Conservation (phyloP, 352 stramenopile genomes). For the Phytopythium ostracodes region DNA sequence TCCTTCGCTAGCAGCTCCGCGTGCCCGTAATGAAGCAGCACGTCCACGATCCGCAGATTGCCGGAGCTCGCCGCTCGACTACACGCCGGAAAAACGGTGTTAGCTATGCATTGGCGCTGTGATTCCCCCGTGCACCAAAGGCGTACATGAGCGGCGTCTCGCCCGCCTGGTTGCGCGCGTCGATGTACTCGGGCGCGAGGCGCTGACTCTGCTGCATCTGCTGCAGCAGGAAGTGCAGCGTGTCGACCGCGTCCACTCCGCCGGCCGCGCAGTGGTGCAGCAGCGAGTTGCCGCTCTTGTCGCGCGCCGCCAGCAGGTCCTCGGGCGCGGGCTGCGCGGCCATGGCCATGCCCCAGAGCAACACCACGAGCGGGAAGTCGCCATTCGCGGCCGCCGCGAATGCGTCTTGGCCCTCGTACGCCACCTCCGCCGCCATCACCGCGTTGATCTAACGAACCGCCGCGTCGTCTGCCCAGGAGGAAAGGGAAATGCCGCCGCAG, state of each 20-base stretch:
- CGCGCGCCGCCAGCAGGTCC: conserved; percentile 44
- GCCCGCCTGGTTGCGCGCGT: conserved; percentile 47
- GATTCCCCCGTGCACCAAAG: neutral
- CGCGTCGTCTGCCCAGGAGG: neutral
- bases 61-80: conserved; percentile 68
- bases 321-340: conserved; percentile 45
- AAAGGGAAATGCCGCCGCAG: neutral
- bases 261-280: conserved; percentile 60
- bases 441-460: too few species aligned
- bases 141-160: conserved; percentile 76
- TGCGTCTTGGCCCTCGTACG: conserved; percentile 71
- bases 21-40: conserved; percentile 44
- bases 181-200: conserved; percentile 27
- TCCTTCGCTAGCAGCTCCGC: conserved; percentile 54
- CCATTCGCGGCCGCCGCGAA: conserved; percentile 74
- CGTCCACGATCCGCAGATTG: conserved; percentile 59
- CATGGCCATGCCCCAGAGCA: conserved; percentile 84
- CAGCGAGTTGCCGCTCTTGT: conserved; percentile 47
- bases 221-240: conserved; percentile 80
- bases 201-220: conserved; percentile 39
- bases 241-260: conserved; percentile 45
- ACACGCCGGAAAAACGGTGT: conserved; percentile 1
- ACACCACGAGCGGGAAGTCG: conserved; percentile 81
- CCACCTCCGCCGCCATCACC: conserved; percentile 51
- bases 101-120: conserved; percentile 6